Evolutionary conservation across 108 stramenopile species (phyloP), one percentile per base, ranked within the genome.

Genomic region (Cyclotella atomus): DNA sequence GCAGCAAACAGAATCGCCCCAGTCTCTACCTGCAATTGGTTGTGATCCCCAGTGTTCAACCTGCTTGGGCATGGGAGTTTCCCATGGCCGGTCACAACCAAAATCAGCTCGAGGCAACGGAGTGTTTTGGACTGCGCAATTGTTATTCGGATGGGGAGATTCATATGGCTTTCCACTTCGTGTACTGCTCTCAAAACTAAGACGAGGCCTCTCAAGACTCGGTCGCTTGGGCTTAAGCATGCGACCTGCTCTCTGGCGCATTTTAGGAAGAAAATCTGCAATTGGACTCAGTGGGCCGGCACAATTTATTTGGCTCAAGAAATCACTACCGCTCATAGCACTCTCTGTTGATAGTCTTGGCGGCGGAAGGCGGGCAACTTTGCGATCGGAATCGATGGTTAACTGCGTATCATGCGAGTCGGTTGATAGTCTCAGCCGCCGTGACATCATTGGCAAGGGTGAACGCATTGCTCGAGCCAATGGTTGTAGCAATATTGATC

Each of bases 1-100:
- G 59, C 88, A 91, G 19, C 59, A 34, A 19, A 59, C 69, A 3
- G 89, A 91, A 19, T 68, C 70, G 5, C 94, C 94, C 92, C 91
- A 95, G 73, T 95, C 94, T 36, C 74, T 73, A 19, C 89, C 89
- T 27, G 65, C 47, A 25, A 87, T 46, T 15, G 92, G 91, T 52
- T 86, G 57, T 30, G 91, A 91, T 23, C 91, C 91, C 94, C 94
- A 95, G 55, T 76, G 64, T 29, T 79, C 64, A 35, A 60, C 61
- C 45, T 62, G 76, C 50, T 75, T 87, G n/a, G 83, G 74, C 77
- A 86, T 85, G 44, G 92, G 92, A 24, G 81, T 89, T 21, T 60
- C 76, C 50, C 45, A 76, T 57, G 71, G 60, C 54, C 66, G 70
- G 30, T 68, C 44, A 36, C 30, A 60, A 24, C 21, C 66, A 19